Evolutionary conservation across 2,329 filamentous ascomycete species (phyloP).

Genomic region (Hortaea werneckii): DNA sequence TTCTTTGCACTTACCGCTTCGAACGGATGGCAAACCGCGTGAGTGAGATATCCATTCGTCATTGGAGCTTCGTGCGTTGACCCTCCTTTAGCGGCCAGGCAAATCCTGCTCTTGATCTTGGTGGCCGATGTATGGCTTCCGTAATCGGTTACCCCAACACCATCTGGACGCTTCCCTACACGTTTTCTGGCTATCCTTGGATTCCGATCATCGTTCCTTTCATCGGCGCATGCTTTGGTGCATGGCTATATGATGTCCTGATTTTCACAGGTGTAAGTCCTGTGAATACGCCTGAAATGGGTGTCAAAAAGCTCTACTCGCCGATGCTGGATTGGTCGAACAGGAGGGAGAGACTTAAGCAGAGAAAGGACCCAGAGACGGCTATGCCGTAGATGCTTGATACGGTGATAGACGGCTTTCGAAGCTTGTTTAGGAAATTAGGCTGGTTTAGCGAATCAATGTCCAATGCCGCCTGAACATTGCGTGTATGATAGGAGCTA

Average conservation of each 20-base stretch:
- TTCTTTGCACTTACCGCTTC: constrained; percentile 58
- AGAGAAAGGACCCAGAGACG: too few relatives aligned
- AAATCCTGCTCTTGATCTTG: constrained; percentile 61
- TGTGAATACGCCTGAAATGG: constrained; percentile 45
- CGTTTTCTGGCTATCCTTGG: constrained; percentile 39
- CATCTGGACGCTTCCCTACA: constrained; percentile 50
- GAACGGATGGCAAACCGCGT: constrained; percentile 62
- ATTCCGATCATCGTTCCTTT: constrained; percentile 54
- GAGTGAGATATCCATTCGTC: constrained; percentile 28
- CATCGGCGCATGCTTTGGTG: constrained; percentile 51
- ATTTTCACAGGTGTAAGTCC: constrained; percentile 53
- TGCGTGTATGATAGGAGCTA: too few relatives aligned
- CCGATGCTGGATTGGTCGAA: too few relatives aligned
- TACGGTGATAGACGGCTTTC: too few relatives aligned
- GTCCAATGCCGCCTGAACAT: too few relatives aligned
- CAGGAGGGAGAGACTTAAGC: too few relatives aligned
- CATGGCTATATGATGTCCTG: constrained; percentile 56
- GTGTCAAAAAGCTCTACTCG: too few relatives aligned
- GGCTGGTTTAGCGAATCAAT: too few relatives aligned
- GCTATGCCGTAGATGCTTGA: too few relatives aligned
- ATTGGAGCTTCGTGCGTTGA: too few relatives aligned
- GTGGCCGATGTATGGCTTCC: constrained; percentile 55
- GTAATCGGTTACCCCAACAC: constrained; percentile 56
- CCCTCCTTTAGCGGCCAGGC: constrained; percentile 21
- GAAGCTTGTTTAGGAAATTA: too few relatives aligned